Evolutionary conservation across 805 yeast genomes (phyloP).

Genomic region (Starmerella vaccinii): DNA sequence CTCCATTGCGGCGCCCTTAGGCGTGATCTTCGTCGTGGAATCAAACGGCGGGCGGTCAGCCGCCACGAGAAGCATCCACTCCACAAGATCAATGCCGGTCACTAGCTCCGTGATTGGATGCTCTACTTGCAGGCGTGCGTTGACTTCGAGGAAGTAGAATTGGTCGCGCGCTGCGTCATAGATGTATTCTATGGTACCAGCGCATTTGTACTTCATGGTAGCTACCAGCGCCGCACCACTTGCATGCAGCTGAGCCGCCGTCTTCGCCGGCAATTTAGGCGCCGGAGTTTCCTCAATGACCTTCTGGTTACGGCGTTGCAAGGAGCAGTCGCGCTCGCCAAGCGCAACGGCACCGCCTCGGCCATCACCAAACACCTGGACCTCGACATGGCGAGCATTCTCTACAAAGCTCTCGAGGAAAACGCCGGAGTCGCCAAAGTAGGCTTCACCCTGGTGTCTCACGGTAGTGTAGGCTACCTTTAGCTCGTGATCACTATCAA

Average conservation of each 20-base stretch:
- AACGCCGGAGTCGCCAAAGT: conserved; percentile 92
- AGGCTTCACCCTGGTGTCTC: conserved; percentile 84
- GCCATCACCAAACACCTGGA: conserved; percentile 96
- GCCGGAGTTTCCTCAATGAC: conserved; percentile 97
- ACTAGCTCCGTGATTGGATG: conserved; percentile 95
- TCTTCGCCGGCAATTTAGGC: conserved; percentile 75
- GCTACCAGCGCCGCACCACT: conserved; percentile 80
- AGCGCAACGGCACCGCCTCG: conserved; percentile 82
- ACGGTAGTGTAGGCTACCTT: conserved; percentile 81
- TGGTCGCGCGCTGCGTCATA: conserved; percentile 78
- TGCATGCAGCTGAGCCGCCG: conserved; percentile 61
- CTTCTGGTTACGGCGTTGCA: conserved; percentile 95
- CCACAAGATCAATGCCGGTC: conserved; percentile 89
- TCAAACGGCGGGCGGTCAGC: conserved; percentile 83
- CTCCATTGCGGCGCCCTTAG: conserved; percentile 89
- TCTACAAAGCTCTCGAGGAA: conserved; percentile 91
- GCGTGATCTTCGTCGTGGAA: conserved; percentile 37
- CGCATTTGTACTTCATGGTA: conserved; percentile 82
- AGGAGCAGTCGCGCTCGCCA: conserved; percentile 95
- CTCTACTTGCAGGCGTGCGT: conserved; percentile 94
- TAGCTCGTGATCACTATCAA: conserved; percentile 70
- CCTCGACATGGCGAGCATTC: conserved; percentile 90
- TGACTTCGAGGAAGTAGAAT: conserved; percentile 90
- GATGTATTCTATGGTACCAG: conserved; percentile 95
- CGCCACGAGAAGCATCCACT: conserved; percentile 91